Evolutionary conservation across 257 asterid species (phyloP).

Genomic region (Jacaranda mimosifolia): DNA sequence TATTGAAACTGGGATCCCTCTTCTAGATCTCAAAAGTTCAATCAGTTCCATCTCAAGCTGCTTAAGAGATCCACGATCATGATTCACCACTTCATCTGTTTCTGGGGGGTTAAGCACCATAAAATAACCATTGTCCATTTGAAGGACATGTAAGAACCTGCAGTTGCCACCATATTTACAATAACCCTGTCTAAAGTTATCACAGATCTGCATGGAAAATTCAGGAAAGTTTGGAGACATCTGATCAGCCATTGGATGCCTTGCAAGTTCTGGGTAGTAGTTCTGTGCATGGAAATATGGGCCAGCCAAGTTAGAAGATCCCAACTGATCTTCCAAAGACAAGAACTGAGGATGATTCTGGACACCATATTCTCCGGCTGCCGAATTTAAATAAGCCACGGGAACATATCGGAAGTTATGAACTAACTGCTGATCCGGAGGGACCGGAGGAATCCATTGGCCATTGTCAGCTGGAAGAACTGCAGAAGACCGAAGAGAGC

Average conservation of each 20-base stretch:
- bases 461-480: background rate
- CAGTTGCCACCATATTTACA: slow-evolving; percentile 48
- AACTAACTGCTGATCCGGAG: background rate
- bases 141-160: slow-evolving; percentile 40
- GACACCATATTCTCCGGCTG: background rate
- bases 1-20: slow-evolving; percentile 44
- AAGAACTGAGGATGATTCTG: background rate
- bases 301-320: background rate
- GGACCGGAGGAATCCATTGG: slow-evolving; percentile 17
- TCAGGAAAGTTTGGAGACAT: slow-evolving; percentile 8
- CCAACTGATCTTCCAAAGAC: slow-evolving; percentile 21
- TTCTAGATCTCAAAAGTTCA: slow-evolving; percentile 36
- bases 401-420: slow-evolving; percentile 20
- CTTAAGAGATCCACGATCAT: slow-evolving; percentile 26
- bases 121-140: slow-evolving; percentile 18
- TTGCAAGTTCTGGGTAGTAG: background rate
- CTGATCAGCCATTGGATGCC: background rate
- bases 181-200: slow-evolving; percentile 38
- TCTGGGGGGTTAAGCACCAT: slow-evolving; percentile 41
- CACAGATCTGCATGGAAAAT: slow-evolving; percentile 26
- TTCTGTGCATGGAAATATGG: background rate
- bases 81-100: background rate
- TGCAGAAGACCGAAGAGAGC: background rate
- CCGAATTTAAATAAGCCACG: background rate
- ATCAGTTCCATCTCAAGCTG: slow-evolving; percentile 40